These are phyloP conservation scores for Teratosphaeria zuluensis DNA, from an alignment of 2,329 filamentous ascomycete genomes.

Conservation along the genomic window DNA sequence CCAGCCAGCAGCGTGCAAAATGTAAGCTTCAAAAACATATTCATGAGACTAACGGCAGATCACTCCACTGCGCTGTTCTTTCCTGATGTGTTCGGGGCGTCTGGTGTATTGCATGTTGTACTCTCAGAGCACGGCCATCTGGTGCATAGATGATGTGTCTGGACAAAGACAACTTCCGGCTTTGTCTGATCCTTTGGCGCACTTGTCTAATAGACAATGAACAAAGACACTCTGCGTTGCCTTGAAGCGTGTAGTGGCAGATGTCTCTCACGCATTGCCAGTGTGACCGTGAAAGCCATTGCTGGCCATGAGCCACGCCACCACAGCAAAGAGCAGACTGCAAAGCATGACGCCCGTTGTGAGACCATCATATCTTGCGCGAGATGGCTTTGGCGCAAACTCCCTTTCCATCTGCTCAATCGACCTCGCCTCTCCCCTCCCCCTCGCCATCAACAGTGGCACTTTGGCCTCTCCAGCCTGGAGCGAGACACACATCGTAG, in stretches of 20 bases:
- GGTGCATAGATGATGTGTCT: too few species aligned
- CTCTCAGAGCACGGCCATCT: too few species aligned
- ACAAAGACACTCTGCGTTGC: too few species aligned
- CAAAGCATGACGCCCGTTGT: background rate
- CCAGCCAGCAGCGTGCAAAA: slow-evolving; percentile 5
- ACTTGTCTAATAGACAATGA: too few species aligned
- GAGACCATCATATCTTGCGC: background rate
- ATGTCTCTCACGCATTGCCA: background rate
- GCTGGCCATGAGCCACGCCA: background rate
- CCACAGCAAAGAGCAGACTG: background rate
- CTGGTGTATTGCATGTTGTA: too few species aligned
- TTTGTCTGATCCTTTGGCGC: too few species aligned
- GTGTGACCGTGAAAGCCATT: background rate
- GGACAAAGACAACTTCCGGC: too few species aligned
- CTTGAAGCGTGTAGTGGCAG: too few species aligned
- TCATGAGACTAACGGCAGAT: background rate
- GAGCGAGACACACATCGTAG: slow-evolving; percentile 21
- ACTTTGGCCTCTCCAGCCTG: slow-evolving; percentile 14
- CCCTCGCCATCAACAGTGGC: slow-evolving; percentile 9
- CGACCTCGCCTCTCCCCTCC: slow-evolving; percentile 10
- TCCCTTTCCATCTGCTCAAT: slow-evolving; percentile 2
- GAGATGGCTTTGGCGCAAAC: too few species aligned
- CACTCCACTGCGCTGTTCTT: too few species aligned
- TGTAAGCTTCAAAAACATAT: background rate
- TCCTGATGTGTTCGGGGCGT: too few species aligned